Conservation (phyloP, 2,329 filamentous ascomycete species). For the Ophiostoma australiae region DNA sequence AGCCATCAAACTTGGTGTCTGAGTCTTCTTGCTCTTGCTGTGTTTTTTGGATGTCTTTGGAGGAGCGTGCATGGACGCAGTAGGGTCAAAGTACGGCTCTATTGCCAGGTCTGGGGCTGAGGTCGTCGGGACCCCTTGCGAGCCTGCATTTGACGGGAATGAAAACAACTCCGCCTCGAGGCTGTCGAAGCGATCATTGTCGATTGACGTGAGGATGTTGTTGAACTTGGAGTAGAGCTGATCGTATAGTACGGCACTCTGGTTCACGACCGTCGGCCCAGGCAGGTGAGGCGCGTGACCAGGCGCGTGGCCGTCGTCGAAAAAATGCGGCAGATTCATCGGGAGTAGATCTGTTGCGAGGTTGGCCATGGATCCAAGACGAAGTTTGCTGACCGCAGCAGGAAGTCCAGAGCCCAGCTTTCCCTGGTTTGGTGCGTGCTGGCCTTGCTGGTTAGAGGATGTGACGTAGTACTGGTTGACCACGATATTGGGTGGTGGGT, state of each 20-base stretch:
- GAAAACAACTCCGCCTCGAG: constrained; percentile 52
- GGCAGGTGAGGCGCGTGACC: constrained; percentile 43
- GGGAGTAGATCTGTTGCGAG: constrained; percentile 41
- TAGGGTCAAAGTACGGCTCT: background rate
- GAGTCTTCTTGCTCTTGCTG: constrained; percentile 2
- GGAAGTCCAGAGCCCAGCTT: background rate
- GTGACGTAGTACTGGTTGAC: constrained; percentile 50
- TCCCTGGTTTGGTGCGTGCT: constrained; percentile 3
- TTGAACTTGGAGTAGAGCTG: constrained; percentile 60
- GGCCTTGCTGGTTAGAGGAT: constrained; percentile 27
- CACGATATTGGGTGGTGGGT: constrained; percentile 40
- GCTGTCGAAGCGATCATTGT: constrained; percentile 53
- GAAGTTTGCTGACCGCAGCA: constrained; percentile 34
- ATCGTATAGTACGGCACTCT: constrained; percentile 50
- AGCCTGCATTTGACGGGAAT: constrained; percentile 32
- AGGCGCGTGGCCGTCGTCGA: constrained; percentile 42
- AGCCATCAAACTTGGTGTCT: constrained; percentile 33
- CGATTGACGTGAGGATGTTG: constrained; percentile 65
- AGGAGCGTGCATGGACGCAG: background rate
- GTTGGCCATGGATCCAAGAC: constrained; percentile 41
- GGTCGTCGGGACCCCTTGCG: background rate
- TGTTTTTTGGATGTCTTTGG: background rate
- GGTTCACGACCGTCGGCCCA: constrained; percentile 43
- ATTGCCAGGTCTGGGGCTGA: background rate
- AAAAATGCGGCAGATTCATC: constrained; percentile 36